Evolutionary conservation across 2,329 filamentous ascomycete species (phyloP).

Genomic region (Fusarium sp.): DNA sequence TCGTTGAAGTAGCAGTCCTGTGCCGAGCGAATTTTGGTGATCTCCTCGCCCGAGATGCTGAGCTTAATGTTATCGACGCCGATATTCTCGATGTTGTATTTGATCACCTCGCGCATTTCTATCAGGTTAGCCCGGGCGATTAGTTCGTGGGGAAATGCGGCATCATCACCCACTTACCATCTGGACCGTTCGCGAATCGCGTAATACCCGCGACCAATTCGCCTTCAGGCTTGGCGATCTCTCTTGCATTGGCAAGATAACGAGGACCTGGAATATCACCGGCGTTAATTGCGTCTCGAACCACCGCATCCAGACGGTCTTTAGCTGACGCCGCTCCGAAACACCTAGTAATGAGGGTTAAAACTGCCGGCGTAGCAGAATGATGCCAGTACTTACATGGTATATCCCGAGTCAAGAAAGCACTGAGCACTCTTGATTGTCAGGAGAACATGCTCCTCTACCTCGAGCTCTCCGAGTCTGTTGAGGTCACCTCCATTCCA

Average conservation of each 20-base stretch:
- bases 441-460: conserved; percentile 30
- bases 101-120: neutral
- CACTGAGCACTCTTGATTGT: conserved; percentile 26
- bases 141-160: neutral
- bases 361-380: neutral
- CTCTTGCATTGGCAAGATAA: conserved; percentile 27
- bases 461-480: conserved; percentile 14
- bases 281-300: conserved; percentile 27
- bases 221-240: conserved; percentile 25
- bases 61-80: neutral
- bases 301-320: conserved; percentile 29
- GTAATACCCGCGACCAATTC: conserved; percentile 29
- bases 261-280: conserved; percentile 24
- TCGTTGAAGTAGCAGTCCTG: conserved; percentile 28
- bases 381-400: conserved; percentile 5
- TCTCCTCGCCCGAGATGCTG: neutral
- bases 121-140: neutral
- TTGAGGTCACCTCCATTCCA: conserved; percentile 31
- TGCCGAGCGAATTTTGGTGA: conserved; percentile 6
- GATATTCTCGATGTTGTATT: neutral
- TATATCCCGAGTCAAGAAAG: conserved; percentile 33
- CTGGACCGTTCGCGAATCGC: conserved; percentile 1
- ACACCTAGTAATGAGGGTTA: conserved; percentile 1
- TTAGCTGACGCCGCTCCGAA: conserved; percentile 33
- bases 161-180: neutral